A percentile compares a stretch with the other conserved stretches of the same genome.
Conservation (phyloP, 768 basidiomycete species). For the Pulveroboletus frians region DNA sequence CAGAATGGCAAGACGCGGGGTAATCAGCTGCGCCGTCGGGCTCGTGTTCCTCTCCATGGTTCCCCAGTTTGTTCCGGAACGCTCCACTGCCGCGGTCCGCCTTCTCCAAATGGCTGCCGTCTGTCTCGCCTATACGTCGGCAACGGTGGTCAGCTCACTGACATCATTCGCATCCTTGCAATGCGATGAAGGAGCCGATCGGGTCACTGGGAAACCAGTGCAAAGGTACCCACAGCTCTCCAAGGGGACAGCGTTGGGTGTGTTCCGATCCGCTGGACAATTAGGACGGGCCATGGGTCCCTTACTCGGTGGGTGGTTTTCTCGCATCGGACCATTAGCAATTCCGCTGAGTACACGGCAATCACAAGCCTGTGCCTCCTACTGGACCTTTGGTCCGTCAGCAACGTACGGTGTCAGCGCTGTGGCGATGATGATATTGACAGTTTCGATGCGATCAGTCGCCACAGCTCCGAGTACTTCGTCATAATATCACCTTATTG, state of each 20-base stretch:
- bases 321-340: not conserved
- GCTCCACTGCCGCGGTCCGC: slow-evolving; percentile 42
- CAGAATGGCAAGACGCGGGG: slow-evolving; percentile 77
- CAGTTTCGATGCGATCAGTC: slow-evolving; percentile 51
- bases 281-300: slow-evolving; percentile 92
- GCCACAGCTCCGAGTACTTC: slow-evolving; percentile 15
- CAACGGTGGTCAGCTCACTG: slow-evolving; percentile 90
- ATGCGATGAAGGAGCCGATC: slow-evolving; percentile 70
- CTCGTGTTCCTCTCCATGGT: slow-evolving; percentile 69
- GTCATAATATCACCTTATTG: slow-evolving; percentile 4
- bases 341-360: slow-evolving; percentile 11
- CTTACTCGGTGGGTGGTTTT: slow-evolving; percentile 59
- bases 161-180: slow-evolving; percentile 89
- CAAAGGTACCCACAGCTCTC: slow-evolving; percentile 63
- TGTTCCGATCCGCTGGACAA: slow-evolving; percentile 90
- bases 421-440: slow-evolving; percentile 58
- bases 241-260: slow-evolving; percentile 79
- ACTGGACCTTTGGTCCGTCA: slow-evolving; percentile 85
- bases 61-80: slow-evolving; percentile 47
- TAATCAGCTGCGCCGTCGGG: slow-evolving; percentile 63
- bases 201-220: slow-evolving; percentile 49
- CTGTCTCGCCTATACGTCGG: slow-evolving; percentile 89
- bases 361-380: slow-evolving; percentile 69
- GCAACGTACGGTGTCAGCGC: slow-evolving; percentile 66
- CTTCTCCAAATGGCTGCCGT: slow-evolving; percentile 68